These are phyloP conservation scores for Globisporangium canariense DNA, from an alignment of 352 stramenopile species.

Conservation along the genomic window DNA sequence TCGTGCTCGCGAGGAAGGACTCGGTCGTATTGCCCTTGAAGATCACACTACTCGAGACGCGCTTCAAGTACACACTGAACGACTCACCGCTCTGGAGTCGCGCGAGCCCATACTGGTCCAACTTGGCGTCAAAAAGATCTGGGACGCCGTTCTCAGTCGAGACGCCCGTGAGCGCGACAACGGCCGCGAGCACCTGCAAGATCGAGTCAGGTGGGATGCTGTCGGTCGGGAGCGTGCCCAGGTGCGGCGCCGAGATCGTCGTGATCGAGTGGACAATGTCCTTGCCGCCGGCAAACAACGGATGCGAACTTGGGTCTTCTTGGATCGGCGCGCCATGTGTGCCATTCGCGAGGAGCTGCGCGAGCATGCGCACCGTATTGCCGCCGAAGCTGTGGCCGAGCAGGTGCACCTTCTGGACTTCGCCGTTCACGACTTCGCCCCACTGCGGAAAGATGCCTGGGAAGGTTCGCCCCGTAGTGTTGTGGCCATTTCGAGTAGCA, in stretches of 20 bases:
- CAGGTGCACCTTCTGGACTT: constrained; percentile 41
- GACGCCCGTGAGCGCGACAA: too few relatives aligned
- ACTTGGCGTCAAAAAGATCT: too few relatives aligned
- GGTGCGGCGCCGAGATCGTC: constrained; percentile 14
- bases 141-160: too few relatives aligned
- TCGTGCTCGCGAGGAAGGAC: too few relatives aligned
- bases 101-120: too few relatives aligned
- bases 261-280: constrained; percentile 38
- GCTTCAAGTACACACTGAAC: too few relatives aligned
- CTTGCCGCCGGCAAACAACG: constrained; percentile 25
- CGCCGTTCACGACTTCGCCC: constrained; percentile 29
- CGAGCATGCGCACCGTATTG: constrained; percentile 38
- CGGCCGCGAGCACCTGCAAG: too few relatives aligned
- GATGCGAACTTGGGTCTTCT: constrained; percentile 22
- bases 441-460: constrained; percentile 36
- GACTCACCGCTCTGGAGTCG: too few relatives aligned
- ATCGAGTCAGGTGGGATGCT: too few relatives aligned
- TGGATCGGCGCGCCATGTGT: constrained; percentile 23
- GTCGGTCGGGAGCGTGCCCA: too few relatives aligned
- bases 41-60: too few relatives aligned
- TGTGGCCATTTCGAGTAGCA: constrained; percentile 21
- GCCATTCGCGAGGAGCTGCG: constrained; percentile 34
- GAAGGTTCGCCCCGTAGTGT: constrained; percentile 24
- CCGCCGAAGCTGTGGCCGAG: constrained; percentile 40
- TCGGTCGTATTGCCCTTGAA: too few relatives aligned